Base-by-base conservation (phyloP, 2,329 filamentous ascomycete genomes). In the Ceratocystiopsis brevicomis region DNA sequence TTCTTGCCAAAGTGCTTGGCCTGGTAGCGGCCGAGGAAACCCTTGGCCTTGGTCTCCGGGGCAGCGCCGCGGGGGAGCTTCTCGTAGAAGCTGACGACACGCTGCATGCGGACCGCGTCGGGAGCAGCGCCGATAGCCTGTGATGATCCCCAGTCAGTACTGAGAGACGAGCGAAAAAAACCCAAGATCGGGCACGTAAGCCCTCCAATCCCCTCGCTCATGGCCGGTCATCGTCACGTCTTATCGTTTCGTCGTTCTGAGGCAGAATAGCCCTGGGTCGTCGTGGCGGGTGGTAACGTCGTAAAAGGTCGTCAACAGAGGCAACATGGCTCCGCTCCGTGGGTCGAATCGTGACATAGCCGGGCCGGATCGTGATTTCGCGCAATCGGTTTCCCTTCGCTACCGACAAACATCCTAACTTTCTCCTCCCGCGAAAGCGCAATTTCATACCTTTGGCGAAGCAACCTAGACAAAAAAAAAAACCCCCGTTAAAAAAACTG, bases 31-130 rank as follows among this genome's bases (percentile, higher is more conserved):
- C 79, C 82, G 57, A 94, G 66, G 49, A 93, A 68, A 55, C 90
- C 88, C 59, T 76, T 82, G 53, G 81, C 65, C 73, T 93, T 77
- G 54, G 76, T 64, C 64, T 85, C 78, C 57, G 90, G 87, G 57
- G 87, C 87, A 54, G 83, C 65, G 56, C 90, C 92, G 59, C 87
- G 85, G 60, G 92, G 90, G 47, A 98, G 85, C 67, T 88, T 92
- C 71, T 92, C 85, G 76, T 98, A 98, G 76, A 98, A 96, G 69
- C 75, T 84, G 64, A 96, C 88, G 56, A 98, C 86, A 58, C 87
- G 83, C 64, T 93, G 82, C 90, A 98, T 96, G 63, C 88, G 85
- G 59, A 86, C 76, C 60, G 90, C 90, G 77, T 96, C 88, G 61
- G 87, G 84, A 55, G 87, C 86, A 61, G 82, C 81, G 59, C 90